These are phyloP conservation scores for Metschnikowia chrysomelidarum DNA, from an alignment of 805 yeast genomes.

Conservation along the genomic window DNA sequence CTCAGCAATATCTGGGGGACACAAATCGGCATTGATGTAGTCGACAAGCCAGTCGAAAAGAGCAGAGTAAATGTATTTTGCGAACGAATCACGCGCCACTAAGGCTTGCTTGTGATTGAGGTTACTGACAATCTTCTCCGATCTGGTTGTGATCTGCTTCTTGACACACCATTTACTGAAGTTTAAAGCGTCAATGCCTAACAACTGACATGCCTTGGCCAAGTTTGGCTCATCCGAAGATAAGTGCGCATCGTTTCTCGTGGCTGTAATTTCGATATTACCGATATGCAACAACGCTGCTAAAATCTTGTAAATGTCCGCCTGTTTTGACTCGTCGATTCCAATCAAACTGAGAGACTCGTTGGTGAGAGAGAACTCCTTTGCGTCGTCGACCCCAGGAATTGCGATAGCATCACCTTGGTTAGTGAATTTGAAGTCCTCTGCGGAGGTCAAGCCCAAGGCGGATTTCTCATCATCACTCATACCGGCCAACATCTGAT, in stretches of 20 bases:
- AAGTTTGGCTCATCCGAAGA: constrained; percentile 85
- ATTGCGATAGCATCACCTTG: constrained; percentile 82
- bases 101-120: constrained; percentile 78
- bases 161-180: constrained; percentile 92
- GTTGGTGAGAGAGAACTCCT: constrained; percentile 72
- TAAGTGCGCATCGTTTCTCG: constrained; percentile 78
- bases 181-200: constrained; percentile 69
- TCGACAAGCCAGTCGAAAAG: constrained; percentile 94
- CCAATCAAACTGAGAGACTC: constrained; percentile 82
- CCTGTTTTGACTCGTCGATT: constrained; percentile 55
- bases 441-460: constrained; percentile 61
- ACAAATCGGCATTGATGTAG: constrained; percentile 76
- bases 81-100: constrained; percentile 95
- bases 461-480: constrained; percentile 50
- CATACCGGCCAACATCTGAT: constrained; percentile 81
- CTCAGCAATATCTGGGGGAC: constrained; percentile 64
- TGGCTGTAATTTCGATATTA: constrained; percentile 81
- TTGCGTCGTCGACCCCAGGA: constrained; percentile 75
- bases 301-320: constrained; percentile 68
- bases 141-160: constrained; percentile 88
- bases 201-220: constrained; percentile 75
- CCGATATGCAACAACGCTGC: constrained; percentile 93
- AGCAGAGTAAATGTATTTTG: constrained; percentile 89
- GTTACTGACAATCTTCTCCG: constrained; percentile 86
- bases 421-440: constrained; percentile 76